A percentile compares a stretch with the other conserved stretches of the same genome.
phyloP scores from a whole-genome alignment of 1,284 basidiomycete species.

The Phylloboletellus chloephorus region DNA sequence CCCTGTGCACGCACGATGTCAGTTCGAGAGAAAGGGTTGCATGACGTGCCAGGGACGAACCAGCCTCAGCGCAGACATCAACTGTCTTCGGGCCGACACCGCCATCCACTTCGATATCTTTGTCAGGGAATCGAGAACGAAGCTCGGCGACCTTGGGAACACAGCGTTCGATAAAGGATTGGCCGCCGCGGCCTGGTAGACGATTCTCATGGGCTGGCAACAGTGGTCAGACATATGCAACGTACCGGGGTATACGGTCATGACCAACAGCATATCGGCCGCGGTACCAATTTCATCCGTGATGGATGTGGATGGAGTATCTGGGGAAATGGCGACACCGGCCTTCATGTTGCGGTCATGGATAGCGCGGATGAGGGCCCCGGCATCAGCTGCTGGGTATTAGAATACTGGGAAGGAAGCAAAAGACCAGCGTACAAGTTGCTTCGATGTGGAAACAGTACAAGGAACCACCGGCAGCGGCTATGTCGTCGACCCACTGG shows the following conservation, averaged over 20 bases:
- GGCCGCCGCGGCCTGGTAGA: conserved; percentile 77
- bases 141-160: conserved; percentile 92
- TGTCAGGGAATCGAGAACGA: conserved; percentile 83
- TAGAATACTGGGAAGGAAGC: conserved; percentile 6
- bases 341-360: conserved; percentile 79
- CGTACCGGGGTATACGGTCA: conserved; percentile 91
- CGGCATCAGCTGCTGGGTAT: conserved; percentile 55
- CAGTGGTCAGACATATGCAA: not conserved
- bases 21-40: not conserved
- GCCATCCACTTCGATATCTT: conserved; percentile 97
- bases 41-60: conserved; percentile 38
- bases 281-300: conserved; percentile 74
- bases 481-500: conserved; percentile 95
- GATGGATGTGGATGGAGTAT: conserved; percentile 82
- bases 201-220: not conserved
- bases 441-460: conserved; percentile 99
- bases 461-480: conserved; percentile 88
- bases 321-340: conserved; percentile 91
- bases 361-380: conserved; percentile 73
- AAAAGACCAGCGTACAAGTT: conserved; percentile 54
- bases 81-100: conserved; percentile 93
- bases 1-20: conserved; percentile 42
- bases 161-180: conserved; percentile 94
- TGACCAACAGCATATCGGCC: conserved; percentile 93
- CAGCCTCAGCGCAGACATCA: conserved; percentile 85